Base-by-base conservation (phyloP, 2,329 filamentous ascomycete species). In the Verticillium longisporum region DNA sequence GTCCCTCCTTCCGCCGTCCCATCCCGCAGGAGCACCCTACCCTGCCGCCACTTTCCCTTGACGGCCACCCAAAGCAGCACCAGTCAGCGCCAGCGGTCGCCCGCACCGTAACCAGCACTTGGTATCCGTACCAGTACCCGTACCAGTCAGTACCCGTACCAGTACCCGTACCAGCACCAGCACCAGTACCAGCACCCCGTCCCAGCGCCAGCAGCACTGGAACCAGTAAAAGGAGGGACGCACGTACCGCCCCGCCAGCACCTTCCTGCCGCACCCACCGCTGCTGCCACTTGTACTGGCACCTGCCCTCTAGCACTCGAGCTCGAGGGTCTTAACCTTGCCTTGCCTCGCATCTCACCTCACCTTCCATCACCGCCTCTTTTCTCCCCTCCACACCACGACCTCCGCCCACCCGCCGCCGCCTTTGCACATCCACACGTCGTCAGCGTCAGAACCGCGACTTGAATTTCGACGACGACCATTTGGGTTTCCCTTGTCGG, bases 1-100 rank as follows among this genome's bases (percentile, higher is more conserved):
- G 55, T 60, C 58, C 58, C 58, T 60, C 58, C 33, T 56, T 60
- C 38, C 58, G 36, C 41, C 57, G 50, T 50, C 58, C 57, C 55
- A 53, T 56, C 50, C 58, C 33, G 32, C 45, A 32, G 26, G 18
- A 57, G 34, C 55, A 36, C 56, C 34, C 36, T 57, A 18, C 56
- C 56, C 36, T 57, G 34, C 56, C 56, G 14, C 37, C 57, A 18
- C 57, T 58, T 50, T 58, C 26, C 37, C 56, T 50, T 36, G 37
- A 58, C 56, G 36, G 41, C 6, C 56, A 26, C 56, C 56, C 34
- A n/a, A 37, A 37, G 33, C 55, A 31, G 10, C 13, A 56, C 45
- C 15, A 26, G 36, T 14, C 36, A 37, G 36, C 45, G 26, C 26
- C 26, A 26, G 26, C 26, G 26, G 26, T 26, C 26, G 26, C 26